Evolutionary conservation across 768 basidiomycete species (phyloP).

Genomic region (Lactarius hengduanensis): DNA sequence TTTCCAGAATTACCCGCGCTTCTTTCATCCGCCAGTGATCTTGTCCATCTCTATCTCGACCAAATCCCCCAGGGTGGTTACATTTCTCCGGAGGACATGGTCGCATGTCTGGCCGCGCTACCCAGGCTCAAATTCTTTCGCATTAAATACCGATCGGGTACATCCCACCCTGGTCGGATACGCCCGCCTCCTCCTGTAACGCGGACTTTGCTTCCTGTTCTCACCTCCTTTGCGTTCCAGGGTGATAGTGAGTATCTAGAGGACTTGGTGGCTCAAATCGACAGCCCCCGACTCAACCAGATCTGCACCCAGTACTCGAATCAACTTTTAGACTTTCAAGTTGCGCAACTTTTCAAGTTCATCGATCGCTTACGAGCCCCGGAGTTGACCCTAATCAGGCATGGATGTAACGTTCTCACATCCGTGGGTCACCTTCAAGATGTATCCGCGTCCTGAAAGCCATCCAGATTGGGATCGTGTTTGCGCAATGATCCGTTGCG

Average conservation of each 20-base stretch:
- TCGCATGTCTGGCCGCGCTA: neutral
- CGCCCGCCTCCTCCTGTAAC: neutral
- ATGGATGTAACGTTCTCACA: neutral
- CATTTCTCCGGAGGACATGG: neutral
- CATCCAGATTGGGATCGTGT: neutral
- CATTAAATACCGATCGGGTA: neutral
- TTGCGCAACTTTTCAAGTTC: neutral
- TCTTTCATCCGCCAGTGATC: neutral
- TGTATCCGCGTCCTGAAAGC: neutral
- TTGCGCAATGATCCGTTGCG: neutral
- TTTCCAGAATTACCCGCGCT: neutral
- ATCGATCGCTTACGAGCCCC: neutral
- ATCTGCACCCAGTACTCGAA: neutral
- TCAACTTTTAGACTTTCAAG: neutral
- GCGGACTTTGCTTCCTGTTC: neutral
- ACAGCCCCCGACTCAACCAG: neutral
- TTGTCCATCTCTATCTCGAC: neutral
- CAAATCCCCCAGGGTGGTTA: neutral
- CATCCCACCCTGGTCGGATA: neutral
- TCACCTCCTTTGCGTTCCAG: neutral
- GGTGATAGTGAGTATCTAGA: neutral
- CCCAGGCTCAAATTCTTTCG: neutral
- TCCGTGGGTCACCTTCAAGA: neutral
- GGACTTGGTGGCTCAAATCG: neutral
- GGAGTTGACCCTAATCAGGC: neutral